Evolutionary conservation across 495 filamentous ascomycete species (phyloP).

Genomic region (Pseudomonodictys pantanalensis): DNA sequence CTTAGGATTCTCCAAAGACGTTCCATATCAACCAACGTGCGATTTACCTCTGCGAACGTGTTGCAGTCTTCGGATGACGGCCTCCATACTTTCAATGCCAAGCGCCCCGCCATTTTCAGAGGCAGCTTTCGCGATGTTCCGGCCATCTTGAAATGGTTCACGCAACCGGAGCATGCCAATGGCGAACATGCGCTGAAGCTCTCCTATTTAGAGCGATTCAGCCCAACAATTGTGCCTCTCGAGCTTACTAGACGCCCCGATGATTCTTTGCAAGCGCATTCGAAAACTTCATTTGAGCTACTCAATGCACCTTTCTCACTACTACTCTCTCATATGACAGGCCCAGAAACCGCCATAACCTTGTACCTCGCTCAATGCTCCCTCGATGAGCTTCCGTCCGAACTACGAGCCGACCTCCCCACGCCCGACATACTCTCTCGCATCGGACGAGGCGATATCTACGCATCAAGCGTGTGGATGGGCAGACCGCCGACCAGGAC

Average conservation of each 20-base stretch:
- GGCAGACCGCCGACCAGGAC: conserved; percentile 83
- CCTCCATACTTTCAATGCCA: conserved; percentile 42
- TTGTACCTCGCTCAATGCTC: conserved; percentile 86
- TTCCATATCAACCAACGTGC: neutral
- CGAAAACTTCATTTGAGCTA: conserved; percentile 47
- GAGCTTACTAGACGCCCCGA: conserved; percentile 51
- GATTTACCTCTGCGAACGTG: neutral
- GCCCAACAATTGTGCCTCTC: conserved; percentile 54
- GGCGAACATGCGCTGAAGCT: conserved; percentile 44
- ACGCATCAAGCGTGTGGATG: conserved; percentile 83
- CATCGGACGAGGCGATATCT: conserved; percentile 71
- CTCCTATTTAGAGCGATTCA: conserved; percentile 50
- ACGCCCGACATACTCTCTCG: conserved; percentile 60
- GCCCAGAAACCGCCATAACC: conserved; percentile 6
- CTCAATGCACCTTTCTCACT: conserved; percentile 56
- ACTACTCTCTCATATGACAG: conserved; percentile 46
- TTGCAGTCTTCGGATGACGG: neutral
- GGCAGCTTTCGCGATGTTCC: conserved; percentile 48
- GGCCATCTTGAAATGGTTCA: conserved; percentile 57
- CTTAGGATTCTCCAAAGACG: neutral
- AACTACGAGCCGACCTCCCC: conserved; percentile 63
- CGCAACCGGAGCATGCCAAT: neutral
- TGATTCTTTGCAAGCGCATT: neutral
- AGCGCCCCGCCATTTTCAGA: conserved; percentile 50
- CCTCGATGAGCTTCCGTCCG: conserved; percentile 60